These are phyloP conservation scores for Zangia roseola DNA, from an alignment of 768 basidiomycete genomes.

Conservation along the genomic window DNA sequence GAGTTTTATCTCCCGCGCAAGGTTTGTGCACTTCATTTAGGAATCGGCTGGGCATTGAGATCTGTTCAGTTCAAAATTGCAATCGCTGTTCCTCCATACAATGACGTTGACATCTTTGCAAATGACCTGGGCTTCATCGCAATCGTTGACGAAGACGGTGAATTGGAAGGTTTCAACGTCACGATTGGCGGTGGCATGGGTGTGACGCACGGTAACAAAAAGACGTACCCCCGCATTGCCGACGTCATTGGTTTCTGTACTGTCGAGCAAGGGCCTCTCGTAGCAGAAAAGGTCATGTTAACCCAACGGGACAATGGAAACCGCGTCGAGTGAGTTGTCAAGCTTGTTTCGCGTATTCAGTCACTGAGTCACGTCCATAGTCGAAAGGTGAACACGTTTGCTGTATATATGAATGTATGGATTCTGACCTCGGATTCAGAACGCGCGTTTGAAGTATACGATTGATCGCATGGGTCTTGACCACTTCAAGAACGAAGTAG, in stretches of 20 bases:
- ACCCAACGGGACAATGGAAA: constrained; percentile 96
- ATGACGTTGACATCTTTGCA: constrained; percentile 94
- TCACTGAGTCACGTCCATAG: constrained; percentile 30
- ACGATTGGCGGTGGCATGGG: constrained; percentile 97
- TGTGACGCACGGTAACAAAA: constrained; percentile 98
- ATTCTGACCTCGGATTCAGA: constrained; percentile 40
- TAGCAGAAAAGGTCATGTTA: constrained; percentile 92
- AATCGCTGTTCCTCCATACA: constrained; percentile 92
- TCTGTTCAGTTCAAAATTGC: constrained; percentile 88
- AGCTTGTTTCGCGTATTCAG: neutral
- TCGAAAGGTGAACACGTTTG: constrained; percentile 48
- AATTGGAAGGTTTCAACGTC: constrained; percentile 92
- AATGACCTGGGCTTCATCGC: constrained; percentile 98
- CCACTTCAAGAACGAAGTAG: constrained; percentile 85
- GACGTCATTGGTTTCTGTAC: constrained; percentile 93
- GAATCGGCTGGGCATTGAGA: neutral
- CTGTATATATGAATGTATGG: neutral
- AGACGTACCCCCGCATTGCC: constrained; percentile 92
- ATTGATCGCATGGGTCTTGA: constrained; percentile 93
- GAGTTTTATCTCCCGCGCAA: constrained; percentile 96
- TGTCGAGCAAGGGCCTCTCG: constrained; percentile 75
- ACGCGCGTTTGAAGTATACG: constrained; percentile 94
- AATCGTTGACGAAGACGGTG: constrained; percentile 72
- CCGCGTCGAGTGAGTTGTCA: constrained; percentile 73
- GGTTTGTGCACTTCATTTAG: constrained; percentile 40